phyloP scores from a whole-genome alignment of 2,329 filamentous ascomycete genomes.

The Salinomyces thailandicus region DNA sequence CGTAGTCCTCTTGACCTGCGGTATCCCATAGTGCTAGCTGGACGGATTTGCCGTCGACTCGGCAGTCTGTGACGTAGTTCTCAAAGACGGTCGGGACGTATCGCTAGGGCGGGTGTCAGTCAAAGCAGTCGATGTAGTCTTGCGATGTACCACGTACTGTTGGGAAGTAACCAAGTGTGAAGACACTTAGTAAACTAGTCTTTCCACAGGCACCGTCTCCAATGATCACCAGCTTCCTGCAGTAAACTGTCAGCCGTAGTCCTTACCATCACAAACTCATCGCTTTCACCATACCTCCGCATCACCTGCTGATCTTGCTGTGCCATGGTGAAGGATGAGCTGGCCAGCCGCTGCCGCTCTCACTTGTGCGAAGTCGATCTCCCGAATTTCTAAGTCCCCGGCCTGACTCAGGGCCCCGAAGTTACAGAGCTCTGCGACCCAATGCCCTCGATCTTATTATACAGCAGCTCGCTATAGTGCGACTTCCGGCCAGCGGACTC shows the following conservation, averaged over 20 bases:
- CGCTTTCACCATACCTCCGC: conserved; percentile 29
- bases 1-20: conserved; percentile 98
- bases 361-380: too few species aligned
- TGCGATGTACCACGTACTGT: too few species aligned
- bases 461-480: too few species aligned
- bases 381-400: too few species aligned
- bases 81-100: conserved; percentile 91
- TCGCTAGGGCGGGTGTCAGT: conserved; percentile 18
- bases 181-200: conserved; percentile 92
- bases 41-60: conserved; percentile 97
- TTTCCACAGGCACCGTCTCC: conserved; percentile 97
- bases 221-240: conserved; percentile 91
- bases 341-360: too few species aligned
- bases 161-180: conserved; percentile 94
- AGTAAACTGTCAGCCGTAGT: conserved; percentile 8
- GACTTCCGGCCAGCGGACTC: not conserved
- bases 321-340: conserved; percentile 20
- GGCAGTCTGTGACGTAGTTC: conserved; percentile 97
- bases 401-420: too few species aligned
- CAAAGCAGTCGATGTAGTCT: too few species aligned
- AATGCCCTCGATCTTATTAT: too few species aligned
- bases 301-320: conserved; percentile 30
- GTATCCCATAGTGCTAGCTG: conserved; percentile 98
- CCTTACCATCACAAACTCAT: too few species aligned
- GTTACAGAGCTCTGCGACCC: too few species aligned